Evolutionary conservation across 176 grass and related monocot genomes (phyloP).

Genomic region (Luzula sylvatica): DNA sequence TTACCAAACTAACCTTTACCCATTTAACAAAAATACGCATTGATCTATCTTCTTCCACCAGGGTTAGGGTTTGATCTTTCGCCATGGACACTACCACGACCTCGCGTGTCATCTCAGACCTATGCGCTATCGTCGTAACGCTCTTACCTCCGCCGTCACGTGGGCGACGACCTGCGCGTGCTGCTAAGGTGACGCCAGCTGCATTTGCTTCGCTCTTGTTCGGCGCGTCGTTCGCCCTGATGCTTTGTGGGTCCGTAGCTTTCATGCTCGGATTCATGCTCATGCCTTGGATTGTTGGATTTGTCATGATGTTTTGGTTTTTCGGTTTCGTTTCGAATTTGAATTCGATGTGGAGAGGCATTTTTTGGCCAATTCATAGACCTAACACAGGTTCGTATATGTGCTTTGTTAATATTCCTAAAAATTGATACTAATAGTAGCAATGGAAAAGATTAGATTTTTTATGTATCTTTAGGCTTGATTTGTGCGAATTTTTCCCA

Average conservation of each 20-base stretch:
- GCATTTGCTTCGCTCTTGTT: constrained; percentile 66
- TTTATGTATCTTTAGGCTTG: too few species aligned
- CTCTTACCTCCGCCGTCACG: constrained; percentile 25
- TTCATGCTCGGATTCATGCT: constrained; percentile 95
- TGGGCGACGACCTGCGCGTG: not conserved
- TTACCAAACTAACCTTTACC: not conserved
- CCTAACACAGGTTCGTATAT: constrained; percentile 1
- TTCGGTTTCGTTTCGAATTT: constrained; percentile 70
- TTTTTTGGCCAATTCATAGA: constrained; percentile 37
- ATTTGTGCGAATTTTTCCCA: too few species aligned
- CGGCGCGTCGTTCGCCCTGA: constrained; percentile 69
- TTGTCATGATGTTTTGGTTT: constrained; percentile 59
- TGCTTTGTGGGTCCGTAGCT: constrained; percentile 72
- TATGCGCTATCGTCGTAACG: constrained; percentile 44
- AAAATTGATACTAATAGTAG: too few species aligned
- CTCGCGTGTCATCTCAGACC: constrained; percentile 64
- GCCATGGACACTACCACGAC: constrained; percentile 21
- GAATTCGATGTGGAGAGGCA: constrained; percentile 40
- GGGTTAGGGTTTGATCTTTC: constrained; percentile 4
- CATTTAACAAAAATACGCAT: not conserved
- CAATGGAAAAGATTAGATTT: too few species aligned
- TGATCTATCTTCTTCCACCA: not conserved
- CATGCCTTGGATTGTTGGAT: constrained; percentile 80
- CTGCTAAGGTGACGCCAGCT: constrained; percentile 34
- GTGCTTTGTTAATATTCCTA: not conserved